These are phyloP conservation scores for Pittosporum tobira DNA, from an alignment of 129 eudicot genomes.

Conservation along the genomic window DNA sequence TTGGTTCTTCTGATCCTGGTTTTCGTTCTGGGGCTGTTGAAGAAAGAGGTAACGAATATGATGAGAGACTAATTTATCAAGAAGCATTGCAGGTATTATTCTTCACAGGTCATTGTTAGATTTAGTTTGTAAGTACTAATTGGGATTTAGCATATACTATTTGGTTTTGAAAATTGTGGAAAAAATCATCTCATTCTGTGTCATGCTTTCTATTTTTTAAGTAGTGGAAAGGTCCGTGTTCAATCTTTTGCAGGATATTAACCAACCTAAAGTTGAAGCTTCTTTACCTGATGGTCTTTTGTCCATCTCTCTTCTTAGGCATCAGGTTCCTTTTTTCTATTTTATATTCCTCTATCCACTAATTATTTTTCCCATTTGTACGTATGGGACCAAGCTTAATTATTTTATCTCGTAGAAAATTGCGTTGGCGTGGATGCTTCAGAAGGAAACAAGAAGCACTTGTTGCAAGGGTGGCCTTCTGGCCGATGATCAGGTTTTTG, in stretches of 20 bases:
- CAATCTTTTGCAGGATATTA: slow-evolving; percentile 59
- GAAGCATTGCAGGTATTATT: slow-evolving; percentile 68
- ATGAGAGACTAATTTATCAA: slow-evolving; percentile 63
- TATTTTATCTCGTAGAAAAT: slow-evolving; percentile 50
- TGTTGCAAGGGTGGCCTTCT: slow-evolving; percentile 82
- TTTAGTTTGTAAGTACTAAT: no score
- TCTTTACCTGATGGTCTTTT: slow-evolving; percentile 56
- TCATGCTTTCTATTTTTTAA: slow-evolving; percentile 1
- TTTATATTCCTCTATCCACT: neutral
- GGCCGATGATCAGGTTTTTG: slow-evolving; percentile 86
- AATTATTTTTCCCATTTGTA: neutral
- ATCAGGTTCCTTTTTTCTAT: slow-evolving; percentile 54
- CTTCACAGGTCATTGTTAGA: neutral
- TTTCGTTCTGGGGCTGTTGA: slow-evolving; percentile 38
- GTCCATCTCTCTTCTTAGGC: slow-evolving; percentile 75
- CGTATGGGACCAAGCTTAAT: slow-evolving; percentile 1
- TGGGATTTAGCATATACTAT: no score
- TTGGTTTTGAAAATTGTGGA: no score
- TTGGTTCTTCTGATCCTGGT: slow-evolving; percentile 28
- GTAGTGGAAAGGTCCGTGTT: no score
- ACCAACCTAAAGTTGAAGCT: slow-evolving; percentile 52
- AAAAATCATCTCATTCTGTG: neutral
- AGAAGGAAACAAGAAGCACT: slow-evolving; percentile 52
- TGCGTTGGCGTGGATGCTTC: slow-evolving; percentile 89
- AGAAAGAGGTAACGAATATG: slow-evolving; percentile 40